phyloP scores from a whole-genome alignment of 1,284 basidiomycete species.

The Tausonia pullulans region DNA sequence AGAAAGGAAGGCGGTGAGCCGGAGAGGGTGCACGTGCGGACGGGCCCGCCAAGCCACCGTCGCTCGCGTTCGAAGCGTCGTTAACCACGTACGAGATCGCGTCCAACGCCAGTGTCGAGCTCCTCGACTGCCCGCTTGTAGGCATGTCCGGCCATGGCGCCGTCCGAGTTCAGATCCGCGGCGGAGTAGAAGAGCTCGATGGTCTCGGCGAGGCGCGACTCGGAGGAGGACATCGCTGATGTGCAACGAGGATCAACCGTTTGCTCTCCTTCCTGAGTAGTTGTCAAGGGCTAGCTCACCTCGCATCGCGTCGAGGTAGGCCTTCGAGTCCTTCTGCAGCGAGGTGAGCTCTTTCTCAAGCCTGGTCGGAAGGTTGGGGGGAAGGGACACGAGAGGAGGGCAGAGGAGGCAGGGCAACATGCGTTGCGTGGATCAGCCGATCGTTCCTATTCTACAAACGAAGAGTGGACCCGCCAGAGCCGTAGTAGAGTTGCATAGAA shows the following conservation, averaged over 20 bases:
- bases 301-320: conserved; percentile 87
- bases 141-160: conserved; percentile 92
- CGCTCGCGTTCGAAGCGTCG: neutral
- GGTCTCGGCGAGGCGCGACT: conserved; percentile 88
- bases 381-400: neutral
- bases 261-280: no score
- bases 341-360: conserved; percentile 87
- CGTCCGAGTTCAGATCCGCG: conserved; percentile 69
- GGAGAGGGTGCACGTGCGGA: neutral
- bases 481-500: neutral
- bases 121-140: conserved; percentile 95
- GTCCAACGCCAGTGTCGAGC: conserved; percentile 68
- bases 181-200: conserved; percentile 87
- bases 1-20: neutral
- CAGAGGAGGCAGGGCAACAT: neutral
- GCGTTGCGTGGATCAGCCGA: neutral
- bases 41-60: neutral
- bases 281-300: conserved; percentile 39
- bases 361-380: conserved; percentile 36
- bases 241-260: neutral
- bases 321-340: conserved; percentile 91
- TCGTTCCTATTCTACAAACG: neutral
- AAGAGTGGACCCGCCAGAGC: no score
- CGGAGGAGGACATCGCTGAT: conserved; percentile 78
- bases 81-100: conserved; percentile 58